These are phyloP conservation scores for Termitomyces sp. DNA, from an alignment of 768 basidiomycete species.

Conservation along the genomic window DNA sequence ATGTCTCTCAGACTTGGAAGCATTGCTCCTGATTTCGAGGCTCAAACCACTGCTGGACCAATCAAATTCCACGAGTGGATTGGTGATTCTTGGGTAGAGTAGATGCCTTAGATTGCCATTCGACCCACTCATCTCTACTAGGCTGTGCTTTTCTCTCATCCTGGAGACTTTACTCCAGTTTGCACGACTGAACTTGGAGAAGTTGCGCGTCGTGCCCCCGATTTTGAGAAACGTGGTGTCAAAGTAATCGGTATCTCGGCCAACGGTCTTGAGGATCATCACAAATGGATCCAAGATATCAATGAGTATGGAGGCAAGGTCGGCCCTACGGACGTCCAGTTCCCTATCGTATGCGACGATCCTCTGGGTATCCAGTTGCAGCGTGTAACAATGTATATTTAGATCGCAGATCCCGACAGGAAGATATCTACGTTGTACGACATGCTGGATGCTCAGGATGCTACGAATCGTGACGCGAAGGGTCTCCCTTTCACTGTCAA, in stretches of 20 bases:
- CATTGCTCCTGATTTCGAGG: slow-evolving; percentile 88
- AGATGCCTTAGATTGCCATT: neutral
- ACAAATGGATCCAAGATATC: slow-evolving; percentile 87
- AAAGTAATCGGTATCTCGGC: slow-evolving; percentile 94
- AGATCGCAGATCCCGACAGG: slow-evolving; percentile 93
- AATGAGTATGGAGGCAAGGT: slow-evolving; percentile 68
- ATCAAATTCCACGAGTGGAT: slow-evolving; percentile 96
- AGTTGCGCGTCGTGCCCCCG: slow-evolving; percentile 79
- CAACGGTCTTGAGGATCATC: slow-evolving; percentile 81
- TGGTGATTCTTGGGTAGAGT: slow-evolving; percentile 78
- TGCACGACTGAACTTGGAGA: slow-evolving; percentile 98
- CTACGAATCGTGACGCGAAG: slow-evolving; percentile 80
- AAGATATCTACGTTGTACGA: slow-evolving; percentile 84
- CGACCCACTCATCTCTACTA: slow-evolving; percentile 19
- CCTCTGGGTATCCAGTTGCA: neutral
- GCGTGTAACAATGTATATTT: neutral
- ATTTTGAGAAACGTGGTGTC: slow-evolving; percentile 84
- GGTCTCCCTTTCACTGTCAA: slow-evolving; percentile 90
- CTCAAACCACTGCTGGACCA: slow-evolving; percentile 78
- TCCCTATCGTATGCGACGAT: slow-evolving; percentile 73
- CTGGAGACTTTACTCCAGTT: slow-evolving; percentile 88
- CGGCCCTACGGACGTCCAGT: slow-evolving; percentile 71
- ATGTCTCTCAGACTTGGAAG: slow-evolving; percentile 77
- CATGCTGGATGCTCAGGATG: slow-evolving; percentile 95
- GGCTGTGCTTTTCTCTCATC: slow-evolving; percentile 92